Conservation (phyloP, 2,329 filamentous ascomycete genomes). For the Botrytis medusae region DNA sequence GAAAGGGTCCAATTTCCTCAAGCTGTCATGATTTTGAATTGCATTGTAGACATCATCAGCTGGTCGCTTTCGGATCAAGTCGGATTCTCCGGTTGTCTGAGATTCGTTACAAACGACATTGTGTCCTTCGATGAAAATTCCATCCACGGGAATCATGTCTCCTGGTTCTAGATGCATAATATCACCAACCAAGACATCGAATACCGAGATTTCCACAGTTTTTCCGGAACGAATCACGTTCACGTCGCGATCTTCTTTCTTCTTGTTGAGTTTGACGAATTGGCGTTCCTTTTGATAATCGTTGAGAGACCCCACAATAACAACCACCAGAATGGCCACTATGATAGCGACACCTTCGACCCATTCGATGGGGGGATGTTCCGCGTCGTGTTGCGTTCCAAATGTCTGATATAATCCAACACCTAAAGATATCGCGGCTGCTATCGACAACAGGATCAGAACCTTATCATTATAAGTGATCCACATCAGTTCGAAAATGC, state of each 20-base stretch:
- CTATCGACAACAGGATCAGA: slow-evolving; percentile 67
- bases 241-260: slow-evolving; percentile 73
- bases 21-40: slow-evolving; percentile 58
- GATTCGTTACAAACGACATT: slow-evolving; percentile 72
- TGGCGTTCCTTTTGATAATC: slow-evolving; percentile 82
- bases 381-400: slow-evolving; percentile 51
- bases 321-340: slow-evolving; percentile 72
- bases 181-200: slow-evolving; percentile 72
- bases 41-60: slow-evolving; percentile 64
- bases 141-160: slow-evolving; percentile 70
- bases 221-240: slow-evolving; percentile 76
- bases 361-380: slow-evolving; percentile 64
- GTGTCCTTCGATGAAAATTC: slow-evolving; percentile 66
- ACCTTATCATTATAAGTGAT: slow-evolving; percentile 83
- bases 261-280: slow-evolving; percentile 77
- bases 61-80: slow-evolving; percentile 65
- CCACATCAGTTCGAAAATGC: slow-evolving; percentile 69
- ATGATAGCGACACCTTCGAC: slow-evolving; percentile 80
- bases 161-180: slow-evolving; percentile 72
- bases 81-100: slow-evolving; percentile 74
- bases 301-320: slow-evolving; percentile 73
- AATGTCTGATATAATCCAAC: slow-evolving; percentile 74
- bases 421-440: slow-evolving; percentile 70
- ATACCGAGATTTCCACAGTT: slow-evolving; percentile 66
- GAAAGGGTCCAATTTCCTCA: slow-evolving; percentile 73